Percentiles rank a stretch among this genome's conserved stretches.
These are phyloP conservation scores for Pythium guiyangense DNA, from an alignment of 352 stramenopile genomes.

Conservation along the genomic window DNA sequence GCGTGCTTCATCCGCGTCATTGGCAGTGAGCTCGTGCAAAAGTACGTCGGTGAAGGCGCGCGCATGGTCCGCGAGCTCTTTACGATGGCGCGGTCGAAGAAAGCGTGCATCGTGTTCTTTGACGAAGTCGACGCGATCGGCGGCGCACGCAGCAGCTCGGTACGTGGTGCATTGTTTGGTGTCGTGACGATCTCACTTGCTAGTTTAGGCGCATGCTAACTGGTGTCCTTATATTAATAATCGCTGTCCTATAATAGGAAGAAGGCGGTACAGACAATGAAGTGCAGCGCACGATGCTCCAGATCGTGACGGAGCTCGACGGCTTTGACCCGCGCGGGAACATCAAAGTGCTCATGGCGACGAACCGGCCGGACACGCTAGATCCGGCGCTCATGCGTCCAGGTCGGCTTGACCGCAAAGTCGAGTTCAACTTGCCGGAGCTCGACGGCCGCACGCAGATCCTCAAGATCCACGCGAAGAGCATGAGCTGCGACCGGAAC, in stretches of 20 bases:
- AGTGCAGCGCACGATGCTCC: constrained; percentile 99
- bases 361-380: constrained; percentile 96
- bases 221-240: not conserved
- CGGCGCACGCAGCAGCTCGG: constrained; percentile 77
- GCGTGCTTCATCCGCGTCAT: constrained; percentile 99
- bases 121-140: constrained; percentile 99
- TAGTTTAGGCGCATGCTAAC: too few species aligned
- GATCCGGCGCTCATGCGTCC: constrained; percentile 95
- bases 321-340: constrained; percentile 98
- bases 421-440: constrained; percentile 99
- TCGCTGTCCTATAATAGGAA: constrained; percentile 47
- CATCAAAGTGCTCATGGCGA: constrained; percentile 99
- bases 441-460: constrained; percentile 98
- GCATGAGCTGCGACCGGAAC: constrained; percentile 98
- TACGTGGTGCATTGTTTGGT: constrained; percentile 12
- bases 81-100: constrained; percentile 98
- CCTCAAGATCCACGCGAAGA: constrained; percentile 99
- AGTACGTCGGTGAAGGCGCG: constrained; percentile 99
- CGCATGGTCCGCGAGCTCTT: constrained; percentile 99
- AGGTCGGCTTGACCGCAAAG: constrained; percentile 97
- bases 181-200: not conserved
- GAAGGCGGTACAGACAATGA: constrained; percentile 98
- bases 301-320: constrained; percentile 99
- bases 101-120: constrained; percentile 99
- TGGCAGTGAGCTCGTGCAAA: constrained; percentile 98